Evolutionary conservation across 2,329 filamentous ascomycete species (phyloP).

Genomic region (Juglanconis juglandina): DNA sequence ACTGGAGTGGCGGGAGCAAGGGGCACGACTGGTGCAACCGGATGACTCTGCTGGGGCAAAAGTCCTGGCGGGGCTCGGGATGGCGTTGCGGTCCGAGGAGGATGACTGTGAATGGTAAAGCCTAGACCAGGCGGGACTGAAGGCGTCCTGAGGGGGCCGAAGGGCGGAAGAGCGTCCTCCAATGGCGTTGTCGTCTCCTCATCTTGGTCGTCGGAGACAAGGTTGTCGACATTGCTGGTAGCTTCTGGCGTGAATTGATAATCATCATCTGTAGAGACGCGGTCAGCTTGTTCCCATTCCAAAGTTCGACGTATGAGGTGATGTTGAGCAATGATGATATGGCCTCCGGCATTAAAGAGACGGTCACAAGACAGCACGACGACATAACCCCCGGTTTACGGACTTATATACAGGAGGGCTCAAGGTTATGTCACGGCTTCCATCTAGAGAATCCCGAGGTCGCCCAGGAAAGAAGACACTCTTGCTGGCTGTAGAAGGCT

Average conservation of each 20-base stretch:
- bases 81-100: conserved; percentile 17
- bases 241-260: conserved; percentile 60
- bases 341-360: conserved; percentile 15
- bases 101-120: conserved; percentile 12
- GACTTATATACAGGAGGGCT: conserved; percentile 40
- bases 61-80: conserved; percentile 18
- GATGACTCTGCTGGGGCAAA: conserved; percentile 9
- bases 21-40: conserved; percentile 15
- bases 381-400: conserved; percentile 11
- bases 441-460: conserved; percentile 13
- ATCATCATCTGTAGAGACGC: conserved; percentile 55
- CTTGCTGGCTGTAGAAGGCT: conserved; percentile 15
- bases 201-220: conserved; percentile 59
- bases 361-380: conserved; percentile 20
- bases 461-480: conserved; percentile 10
- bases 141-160: conserved; percentile 1
- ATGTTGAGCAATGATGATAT: conserved; percentile 6
- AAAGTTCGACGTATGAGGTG: conserved; percentile 14
- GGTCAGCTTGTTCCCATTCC: conserved; percentile 36
- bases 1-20: conserved; percentile 25
- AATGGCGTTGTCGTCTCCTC: conserved; percentile 9
- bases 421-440: conserved; percentile 20
- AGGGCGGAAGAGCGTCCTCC: not conserved
- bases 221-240: conserved; percentile 61
- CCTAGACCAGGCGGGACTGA: conserved; percentile 17